These are phyloP conservation scores for Nannizzia gypsea DNA, from an alignment of 2,329 filamentous ascomycete genomes.

Conservation along the genomic window DNA sequence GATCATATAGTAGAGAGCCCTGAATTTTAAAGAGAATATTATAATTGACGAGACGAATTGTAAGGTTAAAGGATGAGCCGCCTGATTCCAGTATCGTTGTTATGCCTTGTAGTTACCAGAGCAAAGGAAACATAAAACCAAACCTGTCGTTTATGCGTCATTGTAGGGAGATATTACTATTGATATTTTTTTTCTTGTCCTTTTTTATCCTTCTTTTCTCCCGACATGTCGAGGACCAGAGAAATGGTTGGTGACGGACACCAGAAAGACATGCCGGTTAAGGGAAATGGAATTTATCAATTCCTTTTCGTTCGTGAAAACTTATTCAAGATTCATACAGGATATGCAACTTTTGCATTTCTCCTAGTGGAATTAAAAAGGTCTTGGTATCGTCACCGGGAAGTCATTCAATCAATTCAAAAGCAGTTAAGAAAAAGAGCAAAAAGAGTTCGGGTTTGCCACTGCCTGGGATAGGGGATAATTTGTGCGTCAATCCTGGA, in stretches of 20 bases:
- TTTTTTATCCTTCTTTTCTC: background rate
- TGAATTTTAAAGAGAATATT: background rate
- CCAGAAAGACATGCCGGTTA: background rate
- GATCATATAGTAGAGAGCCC: background rate
- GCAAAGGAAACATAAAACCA: background rate
- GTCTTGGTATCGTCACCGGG: conserved; percentile 2
- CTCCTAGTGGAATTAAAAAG: background rate
- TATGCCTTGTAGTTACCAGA: background rate
- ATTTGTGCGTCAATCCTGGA: background rate
- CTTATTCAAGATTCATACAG: background rate
- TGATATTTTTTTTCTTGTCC: background rate
- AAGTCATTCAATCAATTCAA: conserved; percentile 2
- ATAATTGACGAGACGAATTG: background rate
- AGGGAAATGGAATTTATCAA: background rate
- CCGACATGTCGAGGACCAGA: background rate
- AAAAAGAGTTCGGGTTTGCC: background rate
- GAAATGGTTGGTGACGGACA: background rate
- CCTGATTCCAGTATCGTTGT: background rate
- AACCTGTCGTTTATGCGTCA: background rate
- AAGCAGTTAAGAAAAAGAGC: background rate
- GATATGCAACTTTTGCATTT: background rate
- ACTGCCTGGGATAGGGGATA: background rate
- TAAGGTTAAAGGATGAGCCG: background rate
- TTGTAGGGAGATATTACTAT: background rate
- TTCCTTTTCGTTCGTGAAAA: background rate